Evolutionary conservation across 192 early-diverging fungal species (phyloP).

Genomic region (Coemansia umbellata): DNA sequence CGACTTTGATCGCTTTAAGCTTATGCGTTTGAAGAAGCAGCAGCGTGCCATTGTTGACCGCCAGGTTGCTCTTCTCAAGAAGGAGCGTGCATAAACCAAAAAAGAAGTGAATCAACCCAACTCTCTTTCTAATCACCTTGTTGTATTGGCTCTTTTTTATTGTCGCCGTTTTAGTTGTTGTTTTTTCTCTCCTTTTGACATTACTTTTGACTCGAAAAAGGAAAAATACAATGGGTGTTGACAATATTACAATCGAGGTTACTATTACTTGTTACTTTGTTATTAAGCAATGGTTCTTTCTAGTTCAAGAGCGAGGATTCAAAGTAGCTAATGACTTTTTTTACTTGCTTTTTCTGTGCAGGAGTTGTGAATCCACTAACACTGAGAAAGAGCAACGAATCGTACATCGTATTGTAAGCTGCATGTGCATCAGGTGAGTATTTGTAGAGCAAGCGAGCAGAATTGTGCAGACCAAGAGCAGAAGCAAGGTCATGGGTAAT

Average conservation of each 20-base stretch:
- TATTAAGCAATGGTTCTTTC: no score
- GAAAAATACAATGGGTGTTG: no score
- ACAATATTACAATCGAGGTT: no score
- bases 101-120: no score
- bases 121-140: no score
- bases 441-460: conserved; percentile 40
- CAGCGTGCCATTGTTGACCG: conserved; percentile 47
- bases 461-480: conserved; percentile 26
- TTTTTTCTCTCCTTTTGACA: no score
- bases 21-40: conserved; percentile 90
- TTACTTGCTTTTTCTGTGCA: conserved; percentile 27
- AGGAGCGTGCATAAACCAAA: conserved; percentile 44
- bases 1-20: conserved; percentile 99
- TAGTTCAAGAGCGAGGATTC: conserved; percentile 20
- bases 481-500: conserved; percentile 35
- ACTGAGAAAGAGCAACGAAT: conserved; percentile 28
- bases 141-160: no score
- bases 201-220: conserved; percentile 1
- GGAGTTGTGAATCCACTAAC: conserved; percentile 29
- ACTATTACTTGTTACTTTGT: no score
- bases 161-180: no score
- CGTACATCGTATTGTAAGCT: conserved; percentile 41
- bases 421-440: conserved; percentile 33
- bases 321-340: conserved; percentile 35
- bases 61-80: conserved; percentile 43